Percentiles rank a stretch among this genome's conserved stretches.
phyloP scores from a whole-genome alignment of 129 eudicot species.

The Lonicera japonica region DNA sequence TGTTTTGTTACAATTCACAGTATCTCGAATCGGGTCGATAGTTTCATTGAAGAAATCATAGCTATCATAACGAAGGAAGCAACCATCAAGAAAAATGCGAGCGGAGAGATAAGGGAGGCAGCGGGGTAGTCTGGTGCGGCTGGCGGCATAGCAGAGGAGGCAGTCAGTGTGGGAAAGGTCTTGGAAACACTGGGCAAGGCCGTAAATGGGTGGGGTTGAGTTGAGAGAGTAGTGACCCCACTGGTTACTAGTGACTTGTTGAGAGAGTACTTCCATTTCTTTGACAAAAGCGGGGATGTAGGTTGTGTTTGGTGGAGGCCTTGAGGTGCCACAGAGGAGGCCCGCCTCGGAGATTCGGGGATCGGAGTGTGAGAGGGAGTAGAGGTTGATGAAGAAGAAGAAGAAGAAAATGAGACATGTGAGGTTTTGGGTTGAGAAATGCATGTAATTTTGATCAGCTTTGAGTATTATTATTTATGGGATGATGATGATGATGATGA shows the following conservation, averaged over 20 bases:
- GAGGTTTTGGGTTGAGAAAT: constrained; percentile 10
- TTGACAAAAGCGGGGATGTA: constrained; percentile 49
- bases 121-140: constrained; percentile 63
- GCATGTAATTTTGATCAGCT: no score
- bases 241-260: constrained; percentile 17
- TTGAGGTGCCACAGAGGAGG: constrained; percentile 34
- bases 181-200: constrained; percentile 47
- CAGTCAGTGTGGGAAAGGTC: constrained; percentile 61
- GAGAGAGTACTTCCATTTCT: constrained; percentile 50
- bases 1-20: constrained; percentile 33
- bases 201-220: constrained; percentile 27
- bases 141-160: constrained; percentile 73
- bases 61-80: constrained; percentile 55
- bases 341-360: constrained; percentile 51
- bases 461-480: no score
- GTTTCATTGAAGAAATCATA: constrained; percentile 39
- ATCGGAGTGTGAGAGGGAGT: constrained; percentile 29
- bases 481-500: no score
- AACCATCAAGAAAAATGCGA: constrained; percentile 60
- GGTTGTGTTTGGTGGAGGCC: constrained; percentile 26
- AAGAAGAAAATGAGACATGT: constrained; percentile 12
- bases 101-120: constrained; percentile 53
- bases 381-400: constrained; percentile 1
- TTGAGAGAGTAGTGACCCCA: constrained; percentile 29
- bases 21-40: constrained; percentile 24